These are phyloP conservation scores for Acanthamoeba castellanii DNA, from an alignment of 208 protist species.

Conservation along the genomic window DNA sequence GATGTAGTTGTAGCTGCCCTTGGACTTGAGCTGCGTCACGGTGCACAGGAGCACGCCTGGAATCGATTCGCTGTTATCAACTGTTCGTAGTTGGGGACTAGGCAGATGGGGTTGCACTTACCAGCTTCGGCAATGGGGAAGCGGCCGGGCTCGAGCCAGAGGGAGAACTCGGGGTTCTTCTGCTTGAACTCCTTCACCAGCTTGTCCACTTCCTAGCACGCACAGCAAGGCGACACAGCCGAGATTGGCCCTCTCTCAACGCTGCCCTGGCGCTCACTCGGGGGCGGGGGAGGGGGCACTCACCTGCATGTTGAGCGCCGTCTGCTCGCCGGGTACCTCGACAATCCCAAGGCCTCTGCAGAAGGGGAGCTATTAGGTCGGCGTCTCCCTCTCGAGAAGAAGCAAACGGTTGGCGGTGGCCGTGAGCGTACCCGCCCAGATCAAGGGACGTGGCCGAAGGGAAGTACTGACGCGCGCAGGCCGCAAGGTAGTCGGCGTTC, in stretches of 20 bases:
- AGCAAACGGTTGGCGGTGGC: background rate
- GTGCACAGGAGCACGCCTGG: slow-evolving; percentile 64
- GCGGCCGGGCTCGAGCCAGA: slow-evolving; percentile 69
- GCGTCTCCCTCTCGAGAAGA: background rate
- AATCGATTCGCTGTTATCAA: too few species aligned
- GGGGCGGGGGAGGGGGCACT: too few species aligned
- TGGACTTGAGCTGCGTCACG: slow-evolving; percentile 73
- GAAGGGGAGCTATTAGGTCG: background rate
- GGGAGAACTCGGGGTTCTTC: slow-evolving; percentile 1
- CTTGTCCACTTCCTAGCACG: background rate
- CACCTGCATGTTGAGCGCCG: slow-evolving; percentile 52
- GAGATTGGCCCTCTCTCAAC: too few species aligned
- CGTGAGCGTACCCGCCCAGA: slow-evolving; percentile 35
- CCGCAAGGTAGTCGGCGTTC: slow-evolving; percentile 23
- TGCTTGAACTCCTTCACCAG: slow-evolving; percentile 14
- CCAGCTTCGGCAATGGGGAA: slow-evolving; percentile 55
- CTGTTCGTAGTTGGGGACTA: background rate
- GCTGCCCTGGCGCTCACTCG: background rate
- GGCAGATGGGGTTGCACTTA: background rate
- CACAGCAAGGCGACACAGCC: too few species aligned
- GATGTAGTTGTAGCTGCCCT: slow-evolving; percentile 44
- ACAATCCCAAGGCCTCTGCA: slow-evolving; percentile 51
- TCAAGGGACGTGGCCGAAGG: slow-evolving; percentile 35
- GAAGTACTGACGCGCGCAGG: slow-evolving; percentile 54
- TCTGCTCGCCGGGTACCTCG: slow-evolving; percentile 35